Evolutionary conservation across 2,329 filamentous ascomycete species (phyloP).

Genomic region (Calonectria pauciramosa): DNA sequence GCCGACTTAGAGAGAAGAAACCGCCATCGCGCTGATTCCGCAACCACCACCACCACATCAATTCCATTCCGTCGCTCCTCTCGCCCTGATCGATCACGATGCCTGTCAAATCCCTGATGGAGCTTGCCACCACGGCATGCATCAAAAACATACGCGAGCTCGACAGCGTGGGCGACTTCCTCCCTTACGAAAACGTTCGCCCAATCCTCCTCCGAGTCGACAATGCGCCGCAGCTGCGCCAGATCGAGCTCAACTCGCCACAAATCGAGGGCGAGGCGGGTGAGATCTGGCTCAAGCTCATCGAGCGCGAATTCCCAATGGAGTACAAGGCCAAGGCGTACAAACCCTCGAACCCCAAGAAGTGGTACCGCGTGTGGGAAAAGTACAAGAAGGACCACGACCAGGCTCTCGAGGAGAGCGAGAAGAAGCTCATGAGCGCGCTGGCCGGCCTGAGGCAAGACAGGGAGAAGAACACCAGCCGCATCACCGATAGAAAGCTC

Average conservation of each 20-base stretch:
- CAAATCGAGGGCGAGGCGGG: constrained; percentile 78
- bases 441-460: constrained; percentile 70
- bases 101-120: constrained; percentile 64
- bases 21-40: neutral
- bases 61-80: neutral
- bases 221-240: constrained; percentile 79
- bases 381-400: constrained; percentile 74
- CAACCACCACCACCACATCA: neutral
- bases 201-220: constrained; percentile 80
- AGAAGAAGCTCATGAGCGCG: constrained; percentile 68
- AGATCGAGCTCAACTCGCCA: constrained; percentile 81
- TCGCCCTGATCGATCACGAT: constrained; percentile 41
- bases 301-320: constrained; percentile 80
- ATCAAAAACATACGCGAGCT: constrained; percentile 70
- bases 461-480: constrained; percentile 69
- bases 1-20: neutral
- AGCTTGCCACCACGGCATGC: constrained; percentile 64
- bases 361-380: constrained; percentile 85
- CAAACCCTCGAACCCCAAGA: constrained; percentile 74
- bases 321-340: constrained; percentile 73
- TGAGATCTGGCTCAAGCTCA: constrained; percentile 85
- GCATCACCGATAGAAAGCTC: constrained; percentile 65
- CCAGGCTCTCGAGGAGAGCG: constrained; percentile 70
- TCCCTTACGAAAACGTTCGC: constrained; percentile 74
- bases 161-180: constrained; percentile 77